Conservation (phyloP, 805 yeast species). For the Wickerhamomyces kurtzmanii region DNA sequence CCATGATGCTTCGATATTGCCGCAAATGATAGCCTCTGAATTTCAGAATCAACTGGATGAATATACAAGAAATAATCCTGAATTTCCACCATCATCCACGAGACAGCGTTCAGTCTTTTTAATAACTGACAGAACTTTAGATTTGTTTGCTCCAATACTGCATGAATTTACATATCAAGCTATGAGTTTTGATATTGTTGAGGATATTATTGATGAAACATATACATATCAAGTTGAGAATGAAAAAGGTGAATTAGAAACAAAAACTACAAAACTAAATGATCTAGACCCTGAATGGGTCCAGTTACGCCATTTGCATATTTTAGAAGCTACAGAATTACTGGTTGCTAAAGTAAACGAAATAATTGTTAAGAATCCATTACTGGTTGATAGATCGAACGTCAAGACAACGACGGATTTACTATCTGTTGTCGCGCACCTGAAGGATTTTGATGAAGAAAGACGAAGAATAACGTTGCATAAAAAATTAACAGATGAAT, state of each 20-base stretch:
- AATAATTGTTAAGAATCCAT: constrained; percentile 62
- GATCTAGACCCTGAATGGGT: constrained; percentile 67
- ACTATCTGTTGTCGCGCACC: constrained; percentile 63
- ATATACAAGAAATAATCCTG: constrained; percentile 59
- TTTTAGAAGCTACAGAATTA: constrained; percentile 60
- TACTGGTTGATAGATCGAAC: constrained; percentile 57
- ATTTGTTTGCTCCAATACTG: constrained; percentile 70
- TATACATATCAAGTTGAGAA: constrained; percentile 45
- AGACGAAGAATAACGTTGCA: constrained; percentile 52
- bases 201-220: constrained; percentile 29
- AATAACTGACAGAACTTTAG: constrained; percentile 77
- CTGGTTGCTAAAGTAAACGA: constrained; percentile 50
- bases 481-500: constrained; percentile 52
- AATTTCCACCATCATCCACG: constrained; percentile 48
- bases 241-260: constrained; percentile 35
- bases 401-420: constrained; percentile 63
- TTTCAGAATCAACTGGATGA: constrained; percentile 67
- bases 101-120: constrained; percentile 68
- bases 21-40: constrained; percentile 60
- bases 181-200: constrained; percentile 70
- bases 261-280: constrained; percentile 37
- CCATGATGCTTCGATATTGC: constrained; percentile 47
- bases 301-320: constrained; percentile 61
- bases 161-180: constrained; percentile 93
- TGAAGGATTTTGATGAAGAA: constrained; percentile 59